A percentile compares a stretch with the other conserved stretches of the same genome.
Conservation (phyloP, 352 stramenopile genomes). For the Thalassiosira livingstoniorum region DNA sequence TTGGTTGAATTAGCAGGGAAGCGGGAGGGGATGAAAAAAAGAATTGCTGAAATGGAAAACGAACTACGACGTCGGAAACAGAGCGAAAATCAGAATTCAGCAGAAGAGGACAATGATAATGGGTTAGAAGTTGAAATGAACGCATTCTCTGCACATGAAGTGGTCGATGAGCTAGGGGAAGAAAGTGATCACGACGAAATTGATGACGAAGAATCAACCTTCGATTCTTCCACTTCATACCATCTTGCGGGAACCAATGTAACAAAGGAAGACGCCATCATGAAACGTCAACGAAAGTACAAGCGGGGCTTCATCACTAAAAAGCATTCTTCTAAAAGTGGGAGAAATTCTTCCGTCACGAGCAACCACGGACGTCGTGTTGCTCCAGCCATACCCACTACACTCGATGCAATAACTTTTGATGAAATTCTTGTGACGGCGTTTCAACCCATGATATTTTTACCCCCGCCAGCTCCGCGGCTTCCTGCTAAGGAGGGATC, state of each 20-base stretch:
- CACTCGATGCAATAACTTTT: constrained; percentile 26
- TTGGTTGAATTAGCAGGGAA: constrained; percentile 43
- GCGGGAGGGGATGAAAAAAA: constrained; percentile 37
- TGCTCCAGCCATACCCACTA: not conserved
- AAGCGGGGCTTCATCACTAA: constrained; percentile 34
- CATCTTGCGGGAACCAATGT: constrained; percentile 32
- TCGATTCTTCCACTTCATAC: constrained; percentile 40
- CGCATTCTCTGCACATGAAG: not conserved
- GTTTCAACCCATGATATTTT: constrained; percentile 63
- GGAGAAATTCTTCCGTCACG: not conserved
- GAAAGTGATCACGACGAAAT: constrained; percentile 17
- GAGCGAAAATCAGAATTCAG: not conserved
- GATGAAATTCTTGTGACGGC: constrained; percentile 48
- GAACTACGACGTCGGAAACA: constrained; percentile 4
- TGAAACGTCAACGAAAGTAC: constrained; percentile 57
- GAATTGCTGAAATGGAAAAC: constrained; percentile 44
- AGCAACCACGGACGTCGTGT: not conserved
- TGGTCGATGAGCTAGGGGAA: constrained; percentile 4
- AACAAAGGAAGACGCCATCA: constrained; percentile 51
- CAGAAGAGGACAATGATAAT: not conserved
- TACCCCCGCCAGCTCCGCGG: constrained; percentile 54
- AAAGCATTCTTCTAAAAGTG: not conserved
- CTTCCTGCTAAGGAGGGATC: constrained; percentile 54
- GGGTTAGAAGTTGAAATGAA: not conserved
- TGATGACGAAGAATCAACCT: constrained; percentile 27